A percentile compares a stretch with the other conserved stretches of the same genome.
phyloP scores from a whole-genome alignment of 1,139 yeast species.

The Kurtzmaniella quercitrusa region DNA sequence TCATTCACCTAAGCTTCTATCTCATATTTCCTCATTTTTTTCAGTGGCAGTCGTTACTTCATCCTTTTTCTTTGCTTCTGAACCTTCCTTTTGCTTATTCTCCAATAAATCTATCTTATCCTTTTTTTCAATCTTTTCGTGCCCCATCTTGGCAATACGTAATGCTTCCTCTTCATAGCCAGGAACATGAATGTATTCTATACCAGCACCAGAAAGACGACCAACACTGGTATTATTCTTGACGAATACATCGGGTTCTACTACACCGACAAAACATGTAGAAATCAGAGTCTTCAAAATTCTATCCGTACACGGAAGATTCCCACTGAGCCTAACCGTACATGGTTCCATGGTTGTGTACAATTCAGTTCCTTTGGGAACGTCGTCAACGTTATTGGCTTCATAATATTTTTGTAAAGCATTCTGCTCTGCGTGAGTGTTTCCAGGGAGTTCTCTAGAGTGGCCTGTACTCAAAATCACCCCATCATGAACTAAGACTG shows the following conservation, averaged over 20 bases:
- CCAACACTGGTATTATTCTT: slow-evolving; percentile 64
- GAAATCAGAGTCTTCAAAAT: slow-evolving; percentile 55
- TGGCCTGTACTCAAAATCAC: slow-evolving; percentile 72
- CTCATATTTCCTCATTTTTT: too few species aligned
- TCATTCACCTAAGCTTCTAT: too few species aligned
- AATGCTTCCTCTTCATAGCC: slow-evolving; percentile 79
- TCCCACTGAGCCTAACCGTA: slow-evolving; percentile 83
- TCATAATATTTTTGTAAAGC: slow-evolving; percentile 73
- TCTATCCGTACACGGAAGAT: slow-evolving; percentile 81
- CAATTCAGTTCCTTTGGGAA: slow-evolving; percentile 76
- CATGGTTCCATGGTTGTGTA: slow-evolving; percentile 99
- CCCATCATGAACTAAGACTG: slow-evolving; percentile 69
- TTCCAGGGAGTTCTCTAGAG: slow-evolving; percentile 89
- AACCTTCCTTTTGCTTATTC: not conserved
- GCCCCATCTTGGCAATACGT: slow-evolving; percentile 75
- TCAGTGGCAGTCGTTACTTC: too few species aligned
- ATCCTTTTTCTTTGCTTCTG: not conserved
- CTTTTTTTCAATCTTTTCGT: slow-evolving; percentile 27
- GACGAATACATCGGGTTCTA: slow-evolving; percentile 88
- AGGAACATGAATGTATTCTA: slow-evolving; percentile 75
- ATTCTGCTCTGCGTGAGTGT: slow-evolving; percentile 97
- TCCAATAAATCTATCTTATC: not conserved
- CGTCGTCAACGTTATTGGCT: slow-evolving; percentile 29
- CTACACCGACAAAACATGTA: slow-evolving; percentile 85
- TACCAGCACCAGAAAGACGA: slow-evolving; percentile 50